Evolutionary conservation across 768 basidiomycete genomes (phyloP).

Genomic region (Pulveroboletus sp.): DNA sequence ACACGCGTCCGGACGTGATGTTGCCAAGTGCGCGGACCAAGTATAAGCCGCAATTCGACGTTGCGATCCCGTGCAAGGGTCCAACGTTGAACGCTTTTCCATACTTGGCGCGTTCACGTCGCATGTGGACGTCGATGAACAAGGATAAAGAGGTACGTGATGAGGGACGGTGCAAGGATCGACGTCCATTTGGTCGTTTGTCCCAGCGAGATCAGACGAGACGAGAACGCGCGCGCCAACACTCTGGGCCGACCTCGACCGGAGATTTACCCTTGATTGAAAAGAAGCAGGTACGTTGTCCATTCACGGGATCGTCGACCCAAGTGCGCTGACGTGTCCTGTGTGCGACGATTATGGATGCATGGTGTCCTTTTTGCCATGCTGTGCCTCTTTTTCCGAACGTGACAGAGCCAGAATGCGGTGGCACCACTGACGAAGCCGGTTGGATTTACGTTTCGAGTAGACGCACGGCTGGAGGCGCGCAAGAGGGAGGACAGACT

Average conservation of each 20-base stretch:
- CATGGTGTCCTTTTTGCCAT: background rate
- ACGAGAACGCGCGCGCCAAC: conserved; percentile 4
- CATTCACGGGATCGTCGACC: conserved; percentile 20
- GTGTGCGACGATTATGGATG: conserved; percentile 10
- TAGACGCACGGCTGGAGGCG: conserved; percentile 47
- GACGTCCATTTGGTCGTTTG: conserved; percentile 4
- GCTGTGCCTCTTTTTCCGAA: conserved; percentile 18
- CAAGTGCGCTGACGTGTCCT: conserved; percentile 23
- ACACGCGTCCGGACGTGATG: conserved; percentile 3
- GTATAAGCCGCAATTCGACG: conserved; percentile 22
- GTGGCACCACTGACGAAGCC: conserved; percentile 42
- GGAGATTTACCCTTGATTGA: conserved; percentile 24
- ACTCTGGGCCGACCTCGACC: conserved; percentile 17
- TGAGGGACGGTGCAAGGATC: conserved; percentile 1
- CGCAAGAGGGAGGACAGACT: conserved; percentile 40
- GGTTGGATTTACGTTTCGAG: conserved; percentile 51
- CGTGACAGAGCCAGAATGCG: conserved; percentile 22
- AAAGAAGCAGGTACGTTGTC: conserved; percentile 33
- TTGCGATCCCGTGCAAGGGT: conserved; percentile 11
- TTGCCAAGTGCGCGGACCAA: conserved; percentile 30
- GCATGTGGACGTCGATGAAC: conserved; percentile 6
- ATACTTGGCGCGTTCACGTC: conserved; percentile 15
- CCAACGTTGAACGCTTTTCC: conserved; percentile 18
- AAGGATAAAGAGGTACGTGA: conserved; percentile 13
- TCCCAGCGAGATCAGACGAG: background rate